Conservation (phyloP, 345 rosid species). For the Arabis alpina region DNA sequence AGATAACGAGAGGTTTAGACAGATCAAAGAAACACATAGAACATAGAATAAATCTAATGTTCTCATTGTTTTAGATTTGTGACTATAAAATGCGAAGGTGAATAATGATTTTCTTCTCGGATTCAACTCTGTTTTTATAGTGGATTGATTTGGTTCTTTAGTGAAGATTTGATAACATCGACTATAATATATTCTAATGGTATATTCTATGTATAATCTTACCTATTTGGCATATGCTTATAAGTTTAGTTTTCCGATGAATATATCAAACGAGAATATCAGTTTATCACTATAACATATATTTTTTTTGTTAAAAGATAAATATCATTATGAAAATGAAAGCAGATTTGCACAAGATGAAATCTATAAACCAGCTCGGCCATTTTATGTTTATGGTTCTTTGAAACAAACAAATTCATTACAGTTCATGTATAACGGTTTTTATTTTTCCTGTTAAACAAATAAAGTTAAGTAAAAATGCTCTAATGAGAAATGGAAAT, state of each 20-base stretch:
- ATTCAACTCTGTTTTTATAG: conserved; percentile 20
- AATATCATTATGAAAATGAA: no score
- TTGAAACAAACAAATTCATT: no score
- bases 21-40: conserved; percentile 29
- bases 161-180: conserved; percentile 21
- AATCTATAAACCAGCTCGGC: no score
- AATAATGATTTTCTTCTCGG: not conserved
- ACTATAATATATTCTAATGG: conserved; percentile 6
- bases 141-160: not conserved
- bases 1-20: conserved; percentile 18
- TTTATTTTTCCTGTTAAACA: no score
- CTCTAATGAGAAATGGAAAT: no score
- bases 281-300: not conserved
- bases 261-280: not conserved
- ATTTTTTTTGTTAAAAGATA: no score
- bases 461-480: no score
- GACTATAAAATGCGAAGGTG: not conserved
- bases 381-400: not conserved
- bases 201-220: conserved; percentile 27
- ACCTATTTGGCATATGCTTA: conserved; percentile 28
- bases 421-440: no score
- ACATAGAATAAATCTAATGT: not conserved
- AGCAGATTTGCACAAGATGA: no score
- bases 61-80: conserved; percentile 22
- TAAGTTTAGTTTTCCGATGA: not conserved